These are phyloP conservation scores for Vanderwaltozyma verrucispora DNA, from an alignment of 805 yeast species.

Conservation along the genomic window DNA sequence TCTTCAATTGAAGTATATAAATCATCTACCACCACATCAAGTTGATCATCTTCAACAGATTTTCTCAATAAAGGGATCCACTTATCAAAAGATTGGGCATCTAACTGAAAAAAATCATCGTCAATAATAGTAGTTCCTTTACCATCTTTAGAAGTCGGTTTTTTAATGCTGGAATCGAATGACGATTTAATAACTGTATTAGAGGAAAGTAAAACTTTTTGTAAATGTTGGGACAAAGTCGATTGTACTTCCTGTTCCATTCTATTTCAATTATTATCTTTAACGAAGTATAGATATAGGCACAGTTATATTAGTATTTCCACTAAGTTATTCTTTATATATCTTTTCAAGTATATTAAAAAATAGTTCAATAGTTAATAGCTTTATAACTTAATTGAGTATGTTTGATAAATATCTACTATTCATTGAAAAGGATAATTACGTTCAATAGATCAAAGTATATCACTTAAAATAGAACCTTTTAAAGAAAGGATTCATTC, in stretches of 20 bases:
- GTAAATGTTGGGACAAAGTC: slow-evolving; percentile 22
- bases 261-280: neutral
- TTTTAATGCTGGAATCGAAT: neutral
- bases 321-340: no score
- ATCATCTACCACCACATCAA: slow-evolving; percentile 20
- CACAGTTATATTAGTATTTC: no score
- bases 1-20: slow-evolving; percentile 26
- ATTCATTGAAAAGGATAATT: no score
- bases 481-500: no score
- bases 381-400: no score
- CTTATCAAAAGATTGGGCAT: slow-evolving; percentile 23
- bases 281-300: no score
- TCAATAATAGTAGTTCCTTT: neutral
- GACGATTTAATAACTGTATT: neutral
- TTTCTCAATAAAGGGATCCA: slow-evolving; percentile 27
- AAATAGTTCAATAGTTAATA: no score
- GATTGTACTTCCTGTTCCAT: slow-evolving; percentile 24
- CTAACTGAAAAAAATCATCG: slow-evolving; percentile 19
- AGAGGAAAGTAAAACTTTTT: slow-evolving; percentile 20
- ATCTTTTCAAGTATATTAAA: no score
- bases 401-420: no score
- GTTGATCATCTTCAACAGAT: slow-evolving; percentile 18
- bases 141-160: neutral
- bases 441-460: no score
- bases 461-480: no score